Evolutionary conservation across 352 stramenopile genomes (phyloP), one percentile per base, ranked within the genome.

Genomic region (Phytophthora megakarya): DNA sequence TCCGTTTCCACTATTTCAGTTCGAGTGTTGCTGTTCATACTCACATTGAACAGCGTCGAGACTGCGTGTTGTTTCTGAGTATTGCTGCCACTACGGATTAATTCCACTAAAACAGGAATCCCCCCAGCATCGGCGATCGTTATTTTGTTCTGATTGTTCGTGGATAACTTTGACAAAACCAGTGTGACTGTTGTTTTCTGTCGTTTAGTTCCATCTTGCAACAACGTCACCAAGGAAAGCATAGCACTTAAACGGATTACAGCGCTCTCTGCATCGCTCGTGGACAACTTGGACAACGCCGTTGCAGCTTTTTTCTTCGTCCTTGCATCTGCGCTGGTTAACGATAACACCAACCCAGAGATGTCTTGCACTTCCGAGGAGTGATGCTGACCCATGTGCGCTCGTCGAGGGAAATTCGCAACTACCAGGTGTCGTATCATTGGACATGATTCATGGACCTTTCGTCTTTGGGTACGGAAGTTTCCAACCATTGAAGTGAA

Each of bases 141-240:
- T 6, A 33, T 7, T 56, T 38, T 40, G 25, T 50, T 54, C 3
- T 22, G 13, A 30, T 15, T 35, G 12, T 51, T 60, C 2, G n/a
- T 30, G 0, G 61, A 65, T 3, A 70, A 35, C 32, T 26, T 64
- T 46, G 39, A 55, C n/a, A 70, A 19, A 22, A 26, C 55, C 21
- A 47, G 33, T 18, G 61, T 19, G n/a, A 46, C 54, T 25, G 42
- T 37, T 7, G 45, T 56, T 28, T 65, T 59, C 16, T 70, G 61
- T 0, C 8, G 7, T 40, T 65, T 52, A 2, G 30, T 45, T 18
- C 61, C 61, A 9, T 23, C 15, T 6, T 40, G 55, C 0, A 61
- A 1, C 21, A 61, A 23, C 19, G 48, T 15, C 23, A 70, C 25
- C 22, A 70, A 54, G 9, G 38, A 32, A n/a, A 42, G 26, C 11